phyloP scores from a whole-genome alignment of 2,329 filamentous ascomycete genomes.

The Colletotrichum falcatum region DNA sequence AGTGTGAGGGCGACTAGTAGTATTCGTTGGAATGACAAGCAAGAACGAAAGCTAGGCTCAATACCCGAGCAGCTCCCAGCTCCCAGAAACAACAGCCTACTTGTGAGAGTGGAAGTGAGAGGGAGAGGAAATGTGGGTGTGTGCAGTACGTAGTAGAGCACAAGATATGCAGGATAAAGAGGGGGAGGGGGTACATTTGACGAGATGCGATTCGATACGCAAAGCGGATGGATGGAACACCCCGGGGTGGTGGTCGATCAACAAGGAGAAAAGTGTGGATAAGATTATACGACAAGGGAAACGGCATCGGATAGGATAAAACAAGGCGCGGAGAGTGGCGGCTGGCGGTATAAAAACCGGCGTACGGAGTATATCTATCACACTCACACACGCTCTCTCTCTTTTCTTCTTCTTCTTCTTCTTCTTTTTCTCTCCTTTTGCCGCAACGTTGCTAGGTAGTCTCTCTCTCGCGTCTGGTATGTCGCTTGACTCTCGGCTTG shows the following conservation, averaged over 20 bases:
- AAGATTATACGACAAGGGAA: slow-evolving; percentile 28
- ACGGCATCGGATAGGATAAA: slow-evolving; percentile 2
- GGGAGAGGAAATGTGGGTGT: neutral
- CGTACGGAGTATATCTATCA: slow-evolving; percentile 3
- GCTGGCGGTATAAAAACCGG: too few species aligned
- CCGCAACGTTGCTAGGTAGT: neutral
- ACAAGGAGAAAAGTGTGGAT: slow-evolving; percentile 38
- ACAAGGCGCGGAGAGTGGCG: neutral
- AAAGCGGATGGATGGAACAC: slow-evolving; percentile 30
- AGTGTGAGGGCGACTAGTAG: neutral
- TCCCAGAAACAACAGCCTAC: neutral
- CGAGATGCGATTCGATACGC: slow-evolving; percentile 36
- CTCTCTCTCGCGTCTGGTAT: slow-evolving; percentile 5
- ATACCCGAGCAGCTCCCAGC: slow-evolving; percentile 10
- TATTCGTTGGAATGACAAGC: slow-evolving; percentile 1
- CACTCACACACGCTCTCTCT: too few species aligned
- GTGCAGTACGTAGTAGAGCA: slow-evolving; percentile 16
- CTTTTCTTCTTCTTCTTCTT: neutral
- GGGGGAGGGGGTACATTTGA: slow-evolving; percentile 29
- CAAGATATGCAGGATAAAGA: slow-evolving; percentile 22
- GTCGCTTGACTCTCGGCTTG: slow-evolving; percentile 30
- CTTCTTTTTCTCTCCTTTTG: neutral
- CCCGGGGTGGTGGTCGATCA: slow-evolving; percentile 29
- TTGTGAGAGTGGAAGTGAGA: neutral
- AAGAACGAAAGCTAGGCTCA: slow-evolving; percentile 1